Base-by-base conservation (phyloP, 1,284 basidiomycete genomes). In the Trichosporon coremiiforme region DNA sequence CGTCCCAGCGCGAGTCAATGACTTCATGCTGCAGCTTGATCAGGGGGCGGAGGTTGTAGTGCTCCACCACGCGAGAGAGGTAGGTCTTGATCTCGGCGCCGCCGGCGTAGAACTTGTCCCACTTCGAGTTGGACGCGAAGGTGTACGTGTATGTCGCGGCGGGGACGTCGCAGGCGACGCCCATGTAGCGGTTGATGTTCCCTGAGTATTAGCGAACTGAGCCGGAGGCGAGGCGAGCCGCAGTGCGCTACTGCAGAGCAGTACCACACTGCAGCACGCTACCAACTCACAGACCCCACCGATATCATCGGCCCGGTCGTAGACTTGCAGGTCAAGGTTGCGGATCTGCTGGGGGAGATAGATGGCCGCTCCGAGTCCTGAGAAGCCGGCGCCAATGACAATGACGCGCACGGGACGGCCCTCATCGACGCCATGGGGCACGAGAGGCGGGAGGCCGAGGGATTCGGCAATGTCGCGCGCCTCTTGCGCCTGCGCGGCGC, bases 101-200 rank as follows among this genome's bases (percentile, higher is more conserved):
- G 2, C 70, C 68, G 4, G 78, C 74, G 70, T 77, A 80, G 70
- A 74, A 75, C 67, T 72, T 62, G 29, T 70, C 50, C 77, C 74
- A 74, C 66, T 74, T 45, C 9, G 77, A 68, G 65, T 76, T 73
- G 35, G 73, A 68, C 8, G 70, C 70, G 57, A 69, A 78, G 2
- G 62, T 55, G 57, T 62, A 74, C 67, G 75, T 72, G 66, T 77
- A 77, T 45, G 75, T 74, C 60, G 75, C 70, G 6, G 78, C 77
- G 1, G 77, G 77, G 31, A 77, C 76, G 50, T 78, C 78, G 64
- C 78, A 78, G 20, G 73, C 66, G n/a, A 70, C 73, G 10, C 78
- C 78, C 9, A 76, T 75, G 68, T 79, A 79, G 3, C 68, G 67
- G 70, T 79, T 79, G 68, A 68, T 69, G 70, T 76, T 75, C 78